These are phyloP conservation scores for Linum tenue DNA, from an alignment of 345 rosid species.

Conservation along the genomic window DNA sequence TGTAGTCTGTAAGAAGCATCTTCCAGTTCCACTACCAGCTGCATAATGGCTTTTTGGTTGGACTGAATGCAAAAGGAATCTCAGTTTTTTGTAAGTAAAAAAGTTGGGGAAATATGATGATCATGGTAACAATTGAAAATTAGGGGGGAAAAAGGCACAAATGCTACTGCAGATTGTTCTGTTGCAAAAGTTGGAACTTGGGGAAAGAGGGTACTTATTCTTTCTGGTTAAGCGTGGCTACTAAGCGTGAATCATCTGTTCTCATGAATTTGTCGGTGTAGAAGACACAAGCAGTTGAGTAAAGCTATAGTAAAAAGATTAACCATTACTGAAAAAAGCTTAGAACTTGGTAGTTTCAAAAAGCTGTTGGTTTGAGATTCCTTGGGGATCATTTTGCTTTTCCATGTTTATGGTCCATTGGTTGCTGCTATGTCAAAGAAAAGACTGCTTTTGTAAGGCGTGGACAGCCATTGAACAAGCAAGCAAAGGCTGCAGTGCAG, in stretches of 20 bases:
- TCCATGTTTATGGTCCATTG: not conserved
- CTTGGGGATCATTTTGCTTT: not conserved
- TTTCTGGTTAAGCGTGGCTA: not conserved
- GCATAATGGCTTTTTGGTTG: slow-evolving; percentile 14
- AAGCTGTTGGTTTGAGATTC: not conserved
- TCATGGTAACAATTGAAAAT: not conserved
- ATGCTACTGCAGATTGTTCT: not conserved
- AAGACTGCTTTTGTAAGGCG: not conserved
- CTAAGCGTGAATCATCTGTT: not conserved
- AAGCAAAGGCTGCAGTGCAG: not conserved
- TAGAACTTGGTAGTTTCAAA: too few species aligned
- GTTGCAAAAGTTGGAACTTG: not conserved
- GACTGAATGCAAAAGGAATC: slow-evolving; percentile 15
- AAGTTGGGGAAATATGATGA: slow-evolving; percentile 1
- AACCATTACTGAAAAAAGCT: too few species aligned
- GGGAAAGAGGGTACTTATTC: not conserved
- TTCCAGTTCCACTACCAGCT: slow-evolving; percentile 22
- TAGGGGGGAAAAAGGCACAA: not conserved
- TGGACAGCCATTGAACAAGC: not conserved
- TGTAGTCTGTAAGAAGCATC: slow-evolving; percentile 14
- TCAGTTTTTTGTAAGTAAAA: slow-evolving; percentile 7
- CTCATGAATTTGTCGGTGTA: too few species aligned
- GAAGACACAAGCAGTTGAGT: too few species aligned
- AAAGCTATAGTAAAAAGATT: too few species aligned
- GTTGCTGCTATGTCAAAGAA: not conserved